A percentile compares a stretch with the other conserved stretches of the same genome.
phyloP scores from a whole-genome alignment of 768 basidiomycete species.

The Lactarius trivialis region DNA sequence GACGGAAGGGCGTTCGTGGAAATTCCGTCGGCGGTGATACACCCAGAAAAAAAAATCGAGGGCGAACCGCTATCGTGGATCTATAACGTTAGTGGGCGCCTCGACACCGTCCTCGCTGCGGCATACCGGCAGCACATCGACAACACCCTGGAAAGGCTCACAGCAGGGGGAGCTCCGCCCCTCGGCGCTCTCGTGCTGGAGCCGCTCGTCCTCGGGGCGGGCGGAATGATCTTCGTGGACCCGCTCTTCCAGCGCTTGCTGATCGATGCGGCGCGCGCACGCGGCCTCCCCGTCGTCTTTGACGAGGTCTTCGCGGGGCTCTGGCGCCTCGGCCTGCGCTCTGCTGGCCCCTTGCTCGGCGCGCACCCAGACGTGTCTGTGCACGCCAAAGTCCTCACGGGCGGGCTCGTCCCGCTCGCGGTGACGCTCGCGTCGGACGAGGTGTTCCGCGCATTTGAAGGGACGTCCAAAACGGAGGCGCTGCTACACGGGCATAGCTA shows the following conservation, averaged over 20 bases:
- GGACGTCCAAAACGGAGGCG: conserved; percentile 73
- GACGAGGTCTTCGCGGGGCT: conserved; percentile 96
- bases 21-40: conserved; percentile 43
- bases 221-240: conserved; percentile 96
- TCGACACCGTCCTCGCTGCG: conserved; percentile 53
- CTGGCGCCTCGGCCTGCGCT: conserved; percentile 75
- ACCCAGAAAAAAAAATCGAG: conserved; percentile 23
- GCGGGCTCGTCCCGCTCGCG: conserved; percentile 82
- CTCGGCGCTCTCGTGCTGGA: conserved; percentile 82
- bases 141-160: conserved; percentile 41
- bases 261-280: conserved; percentile 72
- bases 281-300: conserved; percentile 82
- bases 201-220: conserved; percentile 90
- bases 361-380: conserved; percentile 82
- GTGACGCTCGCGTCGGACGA: conserved; percentile 75
- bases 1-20: conserved; percentile 49
- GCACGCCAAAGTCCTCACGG: conserved; percentile 90
- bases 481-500: conserved; percentile 94
- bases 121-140: conserved; percentile 58
- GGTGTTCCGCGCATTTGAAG: conserved; percentile 75
- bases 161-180: conserved; percentile 34
- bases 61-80: conserved; percentile 48
- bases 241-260: conserved; percentile 90
- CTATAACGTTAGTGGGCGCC: conserved; percentile 64
- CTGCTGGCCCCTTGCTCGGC: conserved; percentile 58